Evolutionary conservation across 2,329 filamentous ascomycete genomes (phyloP), one percentile per base, ranked within the genome.

Genomic region (Triangularia setosa): DNA sequence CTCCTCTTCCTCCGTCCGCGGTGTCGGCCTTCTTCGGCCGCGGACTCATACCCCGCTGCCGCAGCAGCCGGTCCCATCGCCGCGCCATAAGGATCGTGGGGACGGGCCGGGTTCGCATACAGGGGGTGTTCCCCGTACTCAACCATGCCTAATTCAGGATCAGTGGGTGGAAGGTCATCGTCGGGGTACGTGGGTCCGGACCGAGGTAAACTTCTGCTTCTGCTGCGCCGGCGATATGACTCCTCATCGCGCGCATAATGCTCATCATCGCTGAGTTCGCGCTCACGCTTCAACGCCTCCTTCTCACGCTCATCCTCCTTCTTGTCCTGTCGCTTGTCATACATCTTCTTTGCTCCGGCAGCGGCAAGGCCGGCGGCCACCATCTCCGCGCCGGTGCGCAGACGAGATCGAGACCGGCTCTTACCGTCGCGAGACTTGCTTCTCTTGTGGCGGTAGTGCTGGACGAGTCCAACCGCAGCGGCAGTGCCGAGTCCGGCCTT

Each of bases 61-160:
- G 58, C 58, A n/a, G 33, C 44, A 24, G 64, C 65, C 62, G 65
- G 60, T 23, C 58, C 59, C 40, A 21, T 21, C 21, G 64, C 61
- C 61, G 57, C 62, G 9, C 64, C 53, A 35, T 76, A 71, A 44
- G 71, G 73, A 59, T 70, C 64, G 25, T 71, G 69, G 56, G 75
- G 73, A 67, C 75, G 72, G 57, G 74, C 75, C 69, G 76, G 74
- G 33, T 73, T 72, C 65, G 75, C 72, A 67, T 79, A 79, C 69
- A 89, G 79, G 71, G 86, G 85, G 69, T 83, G 80, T 73, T 79
- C 80, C 70, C 86, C 86, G 79, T 89, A 89, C 75, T 88, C 84
- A 82, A 89, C 84, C 81, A 88, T 81, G 79, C 85, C 86, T 86
- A 88, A 79, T 79, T 87, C 84, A 79, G 81, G 82, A 84, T 88